A percentile compares a stretch with the other conserved stretches of the same genome.
Conservation (phyloP, 2,329 filamentous ascomycete species). For the Sclerotiophoma versabilis region DNA sequence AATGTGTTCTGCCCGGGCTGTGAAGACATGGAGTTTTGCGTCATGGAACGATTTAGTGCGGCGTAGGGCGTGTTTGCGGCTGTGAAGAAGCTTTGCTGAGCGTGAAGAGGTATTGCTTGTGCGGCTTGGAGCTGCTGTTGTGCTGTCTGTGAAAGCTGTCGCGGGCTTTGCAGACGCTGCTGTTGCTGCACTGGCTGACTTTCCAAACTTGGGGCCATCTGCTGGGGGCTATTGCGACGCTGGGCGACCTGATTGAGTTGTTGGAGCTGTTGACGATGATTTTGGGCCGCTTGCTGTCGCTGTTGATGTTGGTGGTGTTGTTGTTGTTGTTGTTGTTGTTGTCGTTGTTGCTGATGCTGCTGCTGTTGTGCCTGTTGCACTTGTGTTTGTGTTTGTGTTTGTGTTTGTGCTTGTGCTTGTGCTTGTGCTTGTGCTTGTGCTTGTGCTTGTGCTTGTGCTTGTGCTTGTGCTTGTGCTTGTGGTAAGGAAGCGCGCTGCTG, state of each 20-base stretch:
- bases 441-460: constrained; percentile 17
- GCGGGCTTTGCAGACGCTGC: constrained; percentile 21
- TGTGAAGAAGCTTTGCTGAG: constrained; percentile 27
- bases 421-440: not conserved
- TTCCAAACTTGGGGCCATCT: constrained; percentile 26
- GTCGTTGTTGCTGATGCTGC: constrained; percentile 18
- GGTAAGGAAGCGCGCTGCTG: no score
- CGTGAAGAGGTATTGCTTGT: constrained; percentile 30
- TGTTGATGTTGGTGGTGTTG: constrained; percentile 25
- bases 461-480: constrained; percentile 18
- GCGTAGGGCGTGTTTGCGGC: constrained; percentile 32
- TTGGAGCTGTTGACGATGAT: constrained; percentile 32
- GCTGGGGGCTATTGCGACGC: constrained; percentile 27
- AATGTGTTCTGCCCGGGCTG: constrained; percentile 21
- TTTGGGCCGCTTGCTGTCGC: constrained; percentile 20
- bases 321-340: constrained; percentile 2
- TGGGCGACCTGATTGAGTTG: constrained; percentile 30
- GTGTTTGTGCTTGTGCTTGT: constrained; percentile 20
- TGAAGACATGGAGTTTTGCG: constrained; percentile 24
- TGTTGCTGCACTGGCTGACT: constrained; percentile 30
- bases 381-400: constrained; percentile 27
- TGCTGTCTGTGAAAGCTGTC: constrained; percentile 27
- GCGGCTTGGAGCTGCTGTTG: constrained; percentile 33
- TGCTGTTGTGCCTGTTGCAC: constrained; percentile 18
- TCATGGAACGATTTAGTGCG: constrained; percentile 32